A percentile compares a stretch with the other conserved stretches of the same genome.
These are phyloP conservation scores for Climacium dendroides DNA, from an alignment of 225 moss, liverwort and hornwort genomes.

Conservation along the genomic window DNA sequence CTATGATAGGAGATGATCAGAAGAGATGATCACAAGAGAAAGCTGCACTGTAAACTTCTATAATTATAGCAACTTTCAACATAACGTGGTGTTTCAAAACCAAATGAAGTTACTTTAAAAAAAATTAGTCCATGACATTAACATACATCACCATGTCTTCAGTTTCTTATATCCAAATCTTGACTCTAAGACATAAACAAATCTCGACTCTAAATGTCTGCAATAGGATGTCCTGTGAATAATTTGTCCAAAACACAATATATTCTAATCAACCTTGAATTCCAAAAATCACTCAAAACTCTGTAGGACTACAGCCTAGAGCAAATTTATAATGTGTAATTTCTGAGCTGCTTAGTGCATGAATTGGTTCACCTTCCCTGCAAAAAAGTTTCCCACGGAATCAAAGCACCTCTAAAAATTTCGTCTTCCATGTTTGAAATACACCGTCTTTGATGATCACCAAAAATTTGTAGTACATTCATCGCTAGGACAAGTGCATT, in stretches of 20 bases:
- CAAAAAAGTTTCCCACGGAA: not conserved
- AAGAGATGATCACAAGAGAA: not conserved
- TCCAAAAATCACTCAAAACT: not conserved
- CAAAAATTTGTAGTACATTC: not conserved
- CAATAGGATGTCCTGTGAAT: not conserved
- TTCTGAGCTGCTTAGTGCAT: too few species aligned
- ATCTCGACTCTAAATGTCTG: too few species aligned
- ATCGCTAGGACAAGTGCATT: not conserved
- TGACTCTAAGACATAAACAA: too few species aligned
- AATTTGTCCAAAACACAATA: not conserved
- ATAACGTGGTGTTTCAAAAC: too few species aligned
- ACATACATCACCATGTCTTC: not conserved
- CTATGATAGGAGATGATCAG: too few species aligned
- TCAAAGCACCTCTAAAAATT: not conserved
- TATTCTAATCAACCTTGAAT: not conserved
- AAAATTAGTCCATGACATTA: not conserved
- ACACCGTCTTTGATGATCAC: not conserved
- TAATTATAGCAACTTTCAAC: not conserved
- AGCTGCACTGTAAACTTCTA: too few species aligned
- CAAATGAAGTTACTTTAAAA: not conserved
- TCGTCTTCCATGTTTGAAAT: not conserved
- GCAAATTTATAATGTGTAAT: not conserved
- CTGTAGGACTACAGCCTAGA: fast-evolving
- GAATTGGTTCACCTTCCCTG: not conserved
- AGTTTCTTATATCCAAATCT: not conserved